Base-by-base conservation (phyloP, 1,284 basidiomycete genomes). In the Hemileia vastatrix region DNA sequence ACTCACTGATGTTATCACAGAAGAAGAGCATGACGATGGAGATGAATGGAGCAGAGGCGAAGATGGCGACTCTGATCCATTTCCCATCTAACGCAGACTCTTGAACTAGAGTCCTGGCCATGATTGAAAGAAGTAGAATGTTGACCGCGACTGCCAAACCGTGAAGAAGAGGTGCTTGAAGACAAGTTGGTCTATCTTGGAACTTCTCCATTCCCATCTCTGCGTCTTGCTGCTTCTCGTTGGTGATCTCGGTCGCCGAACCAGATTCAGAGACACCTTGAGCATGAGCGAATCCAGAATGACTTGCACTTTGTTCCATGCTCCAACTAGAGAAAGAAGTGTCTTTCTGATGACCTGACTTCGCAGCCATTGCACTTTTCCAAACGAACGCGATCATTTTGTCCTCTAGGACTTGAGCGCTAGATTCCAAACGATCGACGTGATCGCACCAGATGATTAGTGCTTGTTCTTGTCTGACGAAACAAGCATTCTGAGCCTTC, bases 401-500 rank as follows among this genome's bases (percentile, higher is more conserved):
- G 47, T 83, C 82, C 67, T 90, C 86, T 67, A 90, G 84, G 58
- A 85, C 84, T 55, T 74, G 71, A 0, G 74, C 74, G 4, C 52
- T 64, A 3, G 63, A 66, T 53, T 67, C 55, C 27, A 65, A 57
- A 23, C 61, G 49, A 49, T 68, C 44, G 59, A 64, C 49, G 33
- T 47, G 24, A 19, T 81, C 86, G 65, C 73, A 88, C 84, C 87
- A 90, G 44, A 86, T 81, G 50, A 87, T 79, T 44, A 90, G 77
- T 13, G 86, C 83, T 27, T 83, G 82, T 68, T 89, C 86, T 70
- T 84, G 83, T 43, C 87, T 83, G 64, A 90, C 81, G 76, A 90
- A 90, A 19, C 87, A 87, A n/a, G 83, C 87, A 65, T 86, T 86
- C 70, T 90, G 87, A 67, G 88, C 86, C 76, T 87, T 88, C 71